Evolutionary conservation across 805 yeast genomes (phyloP), one percentile per base, ranked within the genome.

Genomic region (Candida sakaeoensis): DNA sequence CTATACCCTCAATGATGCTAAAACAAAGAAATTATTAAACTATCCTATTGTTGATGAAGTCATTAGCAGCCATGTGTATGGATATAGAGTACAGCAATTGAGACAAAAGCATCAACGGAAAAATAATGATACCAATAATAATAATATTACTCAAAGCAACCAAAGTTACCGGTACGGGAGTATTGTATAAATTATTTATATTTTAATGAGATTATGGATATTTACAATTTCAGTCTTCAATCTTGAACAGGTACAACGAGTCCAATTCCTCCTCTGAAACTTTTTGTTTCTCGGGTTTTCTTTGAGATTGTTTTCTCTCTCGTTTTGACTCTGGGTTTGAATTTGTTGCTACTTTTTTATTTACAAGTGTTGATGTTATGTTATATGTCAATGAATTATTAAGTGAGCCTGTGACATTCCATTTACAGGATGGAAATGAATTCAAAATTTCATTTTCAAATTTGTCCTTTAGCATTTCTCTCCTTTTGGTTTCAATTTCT

Each of bases 31-130:
- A 39, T 36, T 67, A 36, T 48, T 68, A 22, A 66, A 69, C 42
- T 69, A 68, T 42, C 74, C 74, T 2, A 64, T 68, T 8, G 72
- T 67, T n/a, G 74, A 68, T 36, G 72, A 69, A 34, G 50, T 58
- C 28, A 52, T 68, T 10, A 58, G 51, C 17, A 65, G 72, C 6
- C 74, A 68, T 49, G 56, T 50, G 30, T 68, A 57, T 49, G 73
- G 74, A 10, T 67, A 58, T 48, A 67, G 64, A 42, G 73, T 69
- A 12, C 57, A 60, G 34, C 64, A 61, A 46, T 50, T 68, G 36
- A 46, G 74, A 29, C 50, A 40, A 37, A 31, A 31, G 22, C 35
- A 46, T 22, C 26, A 36, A 31, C 41, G 36, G 31, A 24, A 36
- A 30, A 26, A 28, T 33, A 38, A 34, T 33, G 36, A 19, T 34